phyloP scores from a whole-genome alignment of 2,329 filamentous ascomycete species.

The Scedosporium apiospermum region DNA sequence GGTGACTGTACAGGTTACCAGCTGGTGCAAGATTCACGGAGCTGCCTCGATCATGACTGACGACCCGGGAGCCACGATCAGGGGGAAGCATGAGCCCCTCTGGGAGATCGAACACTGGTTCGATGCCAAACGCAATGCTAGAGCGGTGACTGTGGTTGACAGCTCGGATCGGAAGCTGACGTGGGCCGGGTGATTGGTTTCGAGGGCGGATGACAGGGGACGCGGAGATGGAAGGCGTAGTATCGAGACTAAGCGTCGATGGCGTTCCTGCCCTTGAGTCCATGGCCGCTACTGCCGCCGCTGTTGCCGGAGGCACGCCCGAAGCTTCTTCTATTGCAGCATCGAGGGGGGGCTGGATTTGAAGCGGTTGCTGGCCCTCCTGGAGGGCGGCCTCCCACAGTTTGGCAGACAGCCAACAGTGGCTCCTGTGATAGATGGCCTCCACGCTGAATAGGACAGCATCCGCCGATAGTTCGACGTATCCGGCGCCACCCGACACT shows the following conservation, averaged over 20 bases:
- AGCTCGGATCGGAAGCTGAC: constrained; percentile 15
- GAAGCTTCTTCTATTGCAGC: neutral
- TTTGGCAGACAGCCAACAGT: constrained; percentile 46
- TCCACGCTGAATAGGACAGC: constrained; percentile 53
- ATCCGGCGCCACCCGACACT: constrained; percentile 52
- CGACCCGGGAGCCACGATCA: constrained; percentile 9
- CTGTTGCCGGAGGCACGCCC: neutral
- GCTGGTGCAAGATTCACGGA: constrained; percentile 10
- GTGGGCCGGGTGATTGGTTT: constrained; percentile 25
- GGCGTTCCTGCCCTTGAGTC: constrained; percentile 14
- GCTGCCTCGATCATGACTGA: constrained; percentile 19
- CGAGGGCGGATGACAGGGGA: constrained; percentile 26
- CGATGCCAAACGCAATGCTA: constrained; percentile 32
- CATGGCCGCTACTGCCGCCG: neutral
- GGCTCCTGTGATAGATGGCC: constrained; percentile 48
- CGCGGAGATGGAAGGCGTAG: constrained; percentile 15
- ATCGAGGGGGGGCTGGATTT: neutral
- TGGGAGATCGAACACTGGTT: constrained; percentile 21
- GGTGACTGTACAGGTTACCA: constrained; percentile 10
- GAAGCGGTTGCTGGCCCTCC: constrained; percentile 13
- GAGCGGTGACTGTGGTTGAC: constrained; percentile 23
- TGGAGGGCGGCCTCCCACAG: constrained; percentile 30
- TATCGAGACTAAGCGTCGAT: constrained; percentile 12
- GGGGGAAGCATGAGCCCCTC: constrained; percentile 7
- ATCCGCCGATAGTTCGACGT: constrained; percentile 50